Percentiles rank a stretch among this genome's conserved stretches.
Evolutionary conservation across 345 rosid genomes (phyloP).

Genomic region (Salix purpurea): DNA sequence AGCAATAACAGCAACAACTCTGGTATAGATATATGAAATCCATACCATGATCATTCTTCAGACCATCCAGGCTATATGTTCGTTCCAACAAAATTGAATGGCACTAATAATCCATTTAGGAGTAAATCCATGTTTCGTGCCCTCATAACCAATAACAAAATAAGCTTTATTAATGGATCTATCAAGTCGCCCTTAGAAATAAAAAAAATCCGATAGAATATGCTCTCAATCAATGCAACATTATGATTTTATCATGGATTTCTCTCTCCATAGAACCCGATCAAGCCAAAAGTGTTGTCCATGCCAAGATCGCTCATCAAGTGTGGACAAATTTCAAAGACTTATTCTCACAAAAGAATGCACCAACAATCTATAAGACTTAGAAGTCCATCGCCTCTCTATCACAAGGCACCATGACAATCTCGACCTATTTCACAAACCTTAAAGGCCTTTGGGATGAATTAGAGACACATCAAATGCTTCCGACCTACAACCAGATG

Average conservation of each 20-base stretch:
- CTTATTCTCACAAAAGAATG: constrained; percentile 14
- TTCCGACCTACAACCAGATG: neutral
- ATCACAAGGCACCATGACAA: constrained; percentile 10
- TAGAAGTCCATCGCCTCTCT: neutral
- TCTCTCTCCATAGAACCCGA: neutral
- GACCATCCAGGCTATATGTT: too few relatives aligned
- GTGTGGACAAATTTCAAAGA: constrained; percentile 16
- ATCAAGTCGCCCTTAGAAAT: too few relatives aligned
- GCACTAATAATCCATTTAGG: too few relatives aligned
- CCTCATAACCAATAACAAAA: too few relatives aligned
- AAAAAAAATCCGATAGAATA: too few relatives aligned
- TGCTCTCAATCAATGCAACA: neutral
- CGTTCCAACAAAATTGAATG: too few relatives aligned
- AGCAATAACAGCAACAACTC: too few relatives aligned
- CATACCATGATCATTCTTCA: too few relatives aligned
- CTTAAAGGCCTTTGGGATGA: neutral
- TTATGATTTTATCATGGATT: constrained; percentile 8
- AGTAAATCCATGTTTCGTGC: too few relatives aligned
- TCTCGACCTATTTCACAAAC: neutral
- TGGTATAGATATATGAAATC: too few relatives aligned
- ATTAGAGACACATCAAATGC: neutral
- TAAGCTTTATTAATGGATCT: too few relatives aligned
- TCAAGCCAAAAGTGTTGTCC: constrained; percentile 6
- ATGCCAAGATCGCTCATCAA: constrained; percentile 7
- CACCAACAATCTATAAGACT: constrained; percentile 6